Base-by-base conservation (phyloP, 768 basidiomycete species). In the Trichaptum fuscoviolaceum region DNA sequence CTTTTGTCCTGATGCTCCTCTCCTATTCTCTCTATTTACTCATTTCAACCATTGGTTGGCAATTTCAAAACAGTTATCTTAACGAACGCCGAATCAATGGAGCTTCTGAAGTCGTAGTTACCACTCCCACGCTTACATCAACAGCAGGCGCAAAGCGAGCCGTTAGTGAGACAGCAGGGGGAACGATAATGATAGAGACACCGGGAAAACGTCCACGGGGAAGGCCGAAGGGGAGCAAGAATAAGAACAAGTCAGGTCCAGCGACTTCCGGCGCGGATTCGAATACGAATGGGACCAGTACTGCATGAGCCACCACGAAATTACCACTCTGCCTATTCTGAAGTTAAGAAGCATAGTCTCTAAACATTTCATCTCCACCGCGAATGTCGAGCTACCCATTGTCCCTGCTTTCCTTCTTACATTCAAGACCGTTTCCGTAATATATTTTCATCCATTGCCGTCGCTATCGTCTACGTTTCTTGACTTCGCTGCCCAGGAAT, bases 191-290 rank as follows among this genome's bases (percentile, higher is more conserved):
- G 3, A 52, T 52, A 12, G 42, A 52, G 5, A 69, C 74, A 17
- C 70, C 73, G 10, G 73, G 73, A 7, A 90, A 89, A 68, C 76
- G 87, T 17, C 86, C 88, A 0, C 78, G 89, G 58, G 89, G 89
- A 27, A 77, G 89, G 9, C 89, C 89, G 35, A 88, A 87, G 71
- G 89, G 89, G 1, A 91, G 89, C 73, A 89, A 87, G 75, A 90
- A 89, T 67, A 76, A 61, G 59, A 61, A 25, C 24, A 61, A 61
- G 59, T 7, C 59, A 34, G 59, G 59, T 20, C 42, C 42, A 20
- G 20, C 15, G 5, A 12, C 20, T 12, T 52, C 42, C 20, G 42
- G 10, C 42, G 20, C 42, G 10, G 42, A 12, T 6, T 12, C 12
- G 2, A 52, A 3, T 15, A 12, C 20, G 42, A 52, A 52, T 12